Conservation (phyloP, 164 flowering plant species). For the Dillenia turbinata region DNA sequence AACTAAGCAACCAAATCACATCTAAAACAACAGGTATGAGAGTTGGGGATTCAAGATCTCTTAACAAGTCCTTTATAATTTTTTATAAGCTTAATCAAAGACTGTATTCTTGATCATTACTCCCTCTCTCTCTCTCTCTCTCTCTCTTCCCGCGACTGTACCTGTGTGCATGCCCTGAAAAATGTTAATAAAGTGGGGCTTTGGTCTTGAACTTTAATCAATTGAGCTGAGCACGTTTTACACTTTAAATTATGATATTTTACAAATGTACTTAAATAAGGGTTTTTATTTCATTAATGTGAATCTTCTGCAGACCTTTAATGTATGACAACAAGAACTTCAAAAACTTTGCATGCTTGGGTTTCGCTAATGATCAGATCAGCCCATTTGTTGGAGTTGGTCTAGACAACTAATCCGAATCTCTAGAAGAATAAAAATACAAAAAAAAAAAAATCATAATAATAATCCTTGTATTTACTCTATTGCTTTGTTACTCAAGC, state of each 20-base stretch:
- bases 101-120: slow-evolving; percentile 18
- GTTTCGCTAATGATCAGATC: too few species aligned
- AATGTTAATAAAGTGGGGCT: slow-evolving; percentile 2
- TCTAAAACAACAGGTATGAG: slow-evolving; percentile 33
- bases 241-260: slow-evolving; percentile 11
- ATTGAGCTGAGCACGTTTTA: slow-evolving; percentile 20
- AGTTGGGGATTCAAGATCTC: slow-evolving; percentile 46
- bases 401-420: too few species aligned
- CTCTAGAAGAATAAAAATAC: too few species aligned
- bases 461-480: too few species aligned
- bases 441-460: too few species aligned
- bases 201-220: slow-evolving; percentile 25
- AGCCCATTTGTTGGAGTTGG: too few species aligned
- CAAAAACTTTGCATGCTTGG: too few species aligned
- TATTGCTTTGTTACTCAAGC: too few species aligned
- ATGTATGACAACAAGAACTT: neutral
- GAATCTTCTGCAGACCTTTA: neutral
- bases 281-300: too few species aligned
- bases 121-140: slow-evolving; percentile 10
- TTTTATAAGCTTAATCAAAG: slow-evolving; percentile 22
- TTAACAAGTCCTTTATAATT: slow-evolving; percentile 21
- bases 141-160: neutral
- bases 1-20: slow-evolving; percentile 34
- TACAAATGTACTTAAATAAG: neutral
- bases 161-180: neutral